Evolutionary conservation across 148 eudicot genomes (phyloP).

Genomic region (Limonium bicolor): DNA sequence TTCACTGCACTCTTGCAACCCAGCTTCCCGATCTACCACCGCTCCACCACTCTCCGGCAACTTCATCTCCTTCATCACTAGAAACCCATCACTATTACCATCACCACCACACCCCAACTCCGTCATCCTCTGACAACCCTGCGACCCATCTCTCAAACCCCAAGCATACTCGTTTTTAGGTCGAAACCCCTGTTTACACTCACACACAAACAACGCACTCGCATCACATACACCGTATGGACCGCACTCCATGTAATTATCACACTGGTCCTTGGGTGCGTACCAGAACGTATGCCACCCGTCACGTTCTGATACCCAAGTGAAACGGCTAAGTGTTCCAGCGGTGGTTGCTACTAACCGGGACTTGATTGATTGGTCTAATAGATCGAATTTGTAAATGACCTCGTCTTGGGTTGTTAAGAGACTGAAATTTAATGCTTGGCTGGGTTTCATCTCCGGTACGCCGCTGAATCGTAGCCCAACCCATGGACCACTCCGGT

Average conservation of each 20-base stretch:
- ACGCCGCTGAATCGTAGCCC: slow-evolving; percentile 69
- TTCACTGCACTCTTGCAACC: slow-evolving; percentile 22
- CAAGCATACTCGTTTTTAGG: slow-evolving; percentile 23
- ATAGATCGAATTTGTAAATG: slow-evolving; percentile 8
- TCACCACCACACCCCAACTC: slow-evolving; percentile 24
- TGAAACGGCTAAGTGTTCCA: slow-evolving; percentile 24
- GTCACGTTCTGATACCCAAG: slow-evolving; percentile 14
- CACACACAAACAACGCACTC: slow-evolving; percentile 14
- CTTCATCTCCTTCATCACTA: slow-evolving; percentile 34
- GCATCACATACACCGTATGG: slow-evolving; percentile 25
- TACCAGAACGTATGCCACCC: slow-evolving; percentile 34
- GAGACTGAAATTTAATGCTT: slow-evolving; percentile 21
- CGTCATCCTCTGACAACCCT: slow-evolving; percentile 17
- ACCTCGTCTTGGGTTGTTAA: slow-evolving; percentile 8
- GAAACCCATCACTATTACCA: slow-evolving; percentile 34
- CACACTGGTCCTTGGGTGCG: slow-evolving; percentile 39
- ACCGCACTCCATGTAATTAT: slow-evolving; percentile 28
- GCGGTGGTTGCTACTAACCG: slow-evolving; percentile 20
- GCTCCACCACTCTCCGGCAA: slow-evolving; percentile 36
- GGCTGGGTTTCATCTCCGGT: slow-evolving; percentile 37
- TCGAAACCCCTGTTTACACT: slow-evolving; percentile 25
- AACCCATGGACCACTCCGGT: slow-evolving; percentile 84
- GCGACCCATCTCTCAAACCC: slow-evolving; percentile 28
- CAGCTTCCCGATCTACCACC: slow-evolving; percentile 16
- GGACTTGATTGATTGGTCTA: slow-evolving; percentile 15